Conservation (phyloP, 208 protist genomes). For the Borovskyia barvae region DNA sequence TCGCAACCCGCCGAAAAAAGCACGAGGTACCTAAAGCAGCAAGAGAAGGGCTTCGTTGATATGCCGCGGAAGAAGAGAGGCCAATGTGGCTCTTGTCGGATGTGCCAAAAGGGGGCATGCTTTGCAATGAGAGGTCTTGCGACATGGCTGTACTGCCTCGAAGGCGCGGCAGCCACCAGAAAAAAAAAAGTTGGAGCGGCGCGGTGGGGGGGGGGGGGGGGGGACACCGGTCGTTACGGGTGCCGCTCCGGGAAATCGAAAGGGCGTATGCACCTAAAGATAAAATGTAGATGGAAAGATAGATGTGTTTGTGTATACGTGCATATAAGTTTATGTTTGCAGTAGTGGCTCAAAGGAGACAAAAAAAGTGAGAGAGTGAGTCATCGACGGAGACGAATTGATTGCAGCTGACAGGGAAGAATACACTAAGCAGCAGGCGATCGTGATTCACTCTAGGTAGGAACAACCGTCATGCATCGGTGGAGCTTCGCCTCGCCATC, state of each 20-base stretch:
- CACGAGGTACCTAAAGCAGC: slow-evolving; percentile 19
- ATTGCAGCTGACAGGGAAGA: no score
- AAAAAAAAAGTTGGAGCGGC: slow-evolving; percentile 13
- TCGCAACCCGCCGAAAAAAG: no score
- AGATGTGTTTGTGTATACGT: not conserved
- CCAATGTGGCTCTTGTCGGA: not conserved
- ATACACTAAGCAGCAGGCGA: no score
- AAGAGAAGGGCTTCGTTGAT: not conserved
- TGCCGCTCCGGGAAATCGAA: no score
- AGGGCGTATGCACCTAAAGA: no score
- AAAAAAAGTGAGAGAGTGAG: not conserved
- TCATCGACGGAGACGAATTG: no score
- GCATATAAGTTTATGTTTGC: not conserved
- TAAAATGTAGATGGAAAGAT: not conserved
- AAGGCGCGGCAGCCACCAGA: not conserved
- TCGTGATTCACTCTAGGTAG: no score
- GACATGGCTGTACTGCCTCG: slow-evolving; percentile 7
- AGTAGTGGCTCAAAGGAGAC: not conserved
- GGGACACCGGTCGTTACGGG: no score
- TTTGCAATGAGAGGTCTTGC: slow-evolving; percentile 3
- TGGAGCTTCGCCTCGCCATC: no score
- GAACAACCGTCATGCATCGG: no score
- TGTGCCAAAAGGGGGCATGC: slow-evolving; percentile 11
- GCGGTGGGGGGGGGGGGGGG: no score
- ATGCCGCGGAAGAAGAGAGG: not conserved